Base-by-base conservation (phyloP, 1,284 basidiomycete species). In the Tilletiaria anomala region DNA sequence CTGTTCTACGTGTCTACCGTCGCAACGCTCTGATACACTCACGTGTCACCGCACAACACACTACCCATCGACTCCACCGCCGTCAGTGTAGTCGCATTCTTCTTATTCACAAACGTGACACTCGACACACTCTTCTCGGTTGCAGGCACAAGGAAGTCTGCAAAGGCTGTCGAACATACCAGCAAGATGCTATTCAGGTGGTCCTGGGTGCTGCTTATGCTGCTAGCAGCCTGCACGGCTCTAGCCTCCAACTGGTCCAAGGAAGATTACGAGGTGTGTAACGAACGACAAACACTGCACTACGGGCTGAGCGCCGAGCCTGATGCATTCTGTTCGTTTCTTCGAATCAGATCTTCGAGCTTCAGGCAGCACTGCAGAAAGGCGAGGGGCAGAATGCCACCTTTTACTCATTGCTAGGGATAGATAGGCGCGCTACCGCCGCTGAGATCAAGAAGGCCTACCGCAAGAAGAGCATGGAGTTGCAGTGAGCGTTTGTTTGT, bases 371-470 rank as follows among this genome's bases (percentile, higher is more conserved):
- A 1, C 50, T 66, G 35, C 54, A 61, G 32, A 36, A 50, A 15
- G 32, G 46, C 29, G 51, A 58, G 34, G 61, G 59, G 33, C 44
- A 47, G 26, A 47, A 44, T 0, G 35, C 53, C 32, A 65, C 44
- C 32, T 66, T 66, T 42, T 66, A 66, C 44, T 57, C 54, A 3
- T 21, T 65, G 12, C 48, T 66, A 14, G 48, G 48, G 31, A 44
- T 66, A 18, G 41, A 47, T 3, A 43, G 41, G 22, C 33, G 40
- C 3, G 54, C 63, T 2, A 37, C 45, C 1, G 26, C 43, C 2
- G 32, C 42, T 11, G 52, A 56, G 2, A 61, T 66, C 45, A 54
- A 56, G 40, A 48, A 54, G 16, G 62, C 61, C 11, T 66, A 65
- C 40, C 50, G 61, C 3, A 56, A 61, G 26, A 56, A 54, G 36